Base-by-base conservation (phyloP, 129 eudicot genomes). In the Kitagawia praeruptora region DNA sequence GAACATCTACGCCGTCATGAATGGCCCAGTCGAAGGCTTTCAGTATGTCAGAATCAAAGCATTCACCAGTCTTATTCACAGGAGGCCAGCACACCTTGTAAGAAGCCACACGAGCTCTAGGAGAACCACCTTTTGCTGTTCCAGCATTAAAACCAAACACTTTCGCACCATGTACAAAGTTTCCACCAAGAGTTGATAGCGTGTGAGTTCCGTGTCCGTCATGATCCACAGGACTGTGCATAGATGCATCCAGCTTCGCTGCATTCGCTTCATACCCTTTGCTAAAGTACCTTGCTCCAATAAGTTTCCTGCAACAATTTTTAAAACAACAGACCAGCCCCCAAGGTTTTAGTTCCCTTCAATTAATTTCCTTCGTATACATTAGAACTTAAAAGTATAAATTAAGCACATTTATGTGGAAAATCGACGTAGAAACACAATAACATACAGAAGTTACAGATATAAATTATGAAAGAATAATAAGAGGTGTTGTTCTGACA, bases 221-320 rank as follows among this genome's bases (percentile, higher is more conserved):
- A 27, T 42, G 40, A 86, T 95, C 99, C 37, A 5, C 93, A 61
- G 90, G 14, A 97, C 78, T 21, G 78, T 85, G 75, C 78, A 41
- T 31, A n/a, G 86, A 48, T 31, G 80, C 0, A 27, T 56, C 51
- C 7, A 77, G 5, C 3, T 21, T 18, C 3, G 81, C 86, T 47
- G 8, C 46, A 9, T 3, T 5, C 25, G 87, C 83, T 13, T 31
- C 69, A 74, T 85, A 91, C 16, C 87, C 98, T 82, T 89, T 83
- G 86, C 87, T 94, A 82, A 48, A 91, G 92, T 84, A 94, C 87
- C 92, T 89, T 2, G 97, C 97, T 34, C 98, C 98, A 45, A 94
- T 94, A 56, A 94, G 91, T 78, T 94, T 94, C 77, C 98, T 94
- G 85, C 71, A 73, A 12, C 54, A 61, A 61, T 27, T n/a, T 56